Percentiles rank a stretch among this genome's conserved stretches.
These are phyloP conservation scores for Saraca asoca DNA, from an alignment of 331 rosid genomes.

Conservation along the genomic window DNA sequence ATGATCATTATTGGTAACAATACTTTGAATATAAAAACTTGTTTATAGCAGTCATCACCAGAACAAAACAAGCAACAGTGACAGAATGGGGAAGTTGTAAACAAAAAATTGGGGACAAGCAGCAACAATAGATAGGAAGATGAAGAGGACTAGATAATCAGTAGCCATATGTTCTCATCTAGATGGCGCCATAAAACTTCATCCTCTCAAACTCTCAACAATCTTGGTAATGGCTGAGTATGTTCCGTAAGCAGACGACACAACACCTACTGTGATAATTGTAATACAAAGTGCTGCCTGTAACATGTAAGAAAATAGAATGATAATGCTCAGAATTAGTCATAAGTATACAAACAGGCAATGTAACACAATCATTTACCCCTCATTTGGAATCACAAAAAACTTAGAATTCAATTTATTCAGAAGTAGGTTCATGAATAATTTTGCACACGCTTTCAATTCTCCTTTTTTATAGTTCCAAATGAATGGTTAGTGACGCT, in stretches of 20 bases:
- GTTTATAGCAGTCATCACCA: slow-evolving; percentile 14
- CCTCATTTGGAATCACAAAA: too few relatives aligned
- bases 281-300: slow-evolving; percentile 60
- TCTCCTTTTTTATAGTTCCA: too few relatives aligned
- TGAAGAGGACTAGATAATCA: slow-evolving; percentile 3
- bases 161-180: slow-evolving; percentile 4
- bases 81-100: slow-evolving; percentile 4
- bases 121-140: slow-evolving; percentile 29
- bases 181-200: slow-evolving; percentile 36
- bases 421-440: too few relatives aligned
- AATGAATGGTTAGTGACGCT: too few relatives aligned
- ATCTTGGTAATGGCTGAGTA: slow-evolving; percentile 72
- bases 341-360: too few relatives aligned
- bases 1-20: not conserved
- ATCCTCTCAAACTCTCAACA: slow-evolving; percentile 55
- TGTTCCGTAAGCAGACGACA: slow-evolving; percentile 63
- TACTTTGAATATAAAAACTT: slow-evolving; percentile 30
- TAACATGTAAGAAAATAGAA: slow-evolving; percentile 3
- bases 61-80: slow-evolving; percentile 27
- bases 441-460: too few relatives aligned
- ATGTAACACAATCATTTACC: too few relatives aligned
- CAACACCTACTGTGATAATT: slow-evolving; percentile 61
- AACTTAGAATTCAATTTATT: too few relatives aligned
- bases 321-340: not conserved
- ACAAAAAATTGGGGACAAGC: slow-evolving; percentile 36